phyloP scores from a whole-genome alignment of 129 eudicot species.

The Apium graveolens region DNA sequence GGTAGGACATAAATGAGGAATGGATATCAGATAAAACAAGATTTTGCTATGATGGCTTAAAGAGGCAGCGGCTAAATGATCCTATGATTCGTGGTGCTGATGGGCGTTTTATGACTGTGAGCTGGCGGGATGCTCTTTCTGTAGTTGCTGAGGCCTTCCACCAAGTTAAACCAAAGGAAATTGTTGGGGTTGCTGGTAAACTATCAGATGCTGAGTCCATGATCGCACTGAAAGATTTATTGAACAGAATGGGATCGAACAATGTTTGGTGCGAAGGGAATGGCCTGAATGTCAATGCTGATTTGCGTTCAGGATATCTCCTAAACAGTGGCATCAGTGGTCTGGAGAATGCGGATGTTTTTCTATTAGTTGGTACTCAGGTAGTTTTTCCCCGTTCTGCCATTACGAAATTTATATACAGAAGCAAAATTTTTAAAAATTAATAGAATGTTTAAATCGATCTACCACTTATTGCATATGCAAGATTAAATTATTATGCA shows the following conservation, averaged over 20 bases:
- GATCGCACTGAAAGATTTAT: conserved; percentile 84
- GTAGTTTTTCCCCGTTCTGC: conserved; percentile 23
- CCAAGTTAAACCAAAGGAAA: conserved; percentile 71
- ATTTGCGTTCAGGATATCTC: conserved; percentile 80
- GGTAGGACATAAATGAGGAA: conserved; percentile 94
- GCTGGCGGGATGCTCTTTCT: conserved; percentile 96
- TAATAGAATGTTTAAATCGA: background rate
- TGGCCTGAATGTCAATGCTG: conserved; percentile 65
- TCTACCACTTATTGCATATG: background rate
- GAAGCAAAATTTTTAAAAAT: background rate
- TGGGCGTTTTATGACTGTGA: conserved; percentile 80
- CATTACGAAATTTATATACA: background rate
- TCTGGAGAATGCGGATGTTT: conserved; percentile 83
- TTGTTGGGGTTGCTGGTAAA: conserved; percentile 96
- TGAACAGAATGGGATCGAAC: conserved; percentile 86
- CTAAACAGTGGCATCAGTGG: conserved; percentile 72
- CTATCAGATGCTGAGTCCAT: conserved; percentile 94
- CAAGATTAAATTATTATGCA: background rate
- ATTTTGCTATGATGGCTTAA: conserved; percentile 90
- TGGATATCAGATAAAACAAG: conserved; percentile 99
- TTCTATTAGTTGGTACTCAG: conserved; percentile 96
- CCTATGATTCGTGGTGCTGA: conserved; percentile 95
- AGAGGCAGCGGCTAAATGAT: conserved; percentile 93
- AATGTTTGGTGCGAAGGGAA: conserved; percentile 92
- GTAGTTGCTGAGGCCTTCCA: conserved; percentile 85